Evolutionary conservation across 805 yeast genomes (phyloP), one percentile per base, ranked within the genome.

Genomic region (Candida koratica): DNA sequence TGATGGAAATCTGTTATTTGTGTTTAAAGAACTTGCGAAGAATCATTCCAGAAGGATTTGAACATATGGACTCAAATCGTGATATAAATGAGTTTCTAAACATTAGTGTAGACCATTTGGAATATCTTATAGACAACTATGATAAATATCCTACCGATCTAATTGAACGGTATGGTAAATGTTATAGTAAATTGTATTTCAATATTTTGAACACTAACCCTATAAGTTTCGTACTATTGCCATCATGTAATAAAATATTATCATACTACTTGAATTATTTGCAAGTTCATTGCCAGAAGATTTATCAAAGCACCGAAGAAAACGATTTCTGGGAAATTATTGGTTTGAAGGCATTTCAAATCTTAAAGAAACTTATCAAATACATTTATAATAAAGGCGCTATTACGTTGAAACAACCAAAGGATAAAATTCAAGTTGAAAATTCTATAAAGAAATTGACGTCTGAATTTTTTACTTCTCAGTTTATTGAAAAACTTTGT

Each of bases 11-110:
- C 14, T 84, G 93, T 12, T 88, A 89, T 55, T 53, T 85, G 32
- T 72, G 87, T 22, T 67, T 89, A 42, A 90, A 93, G 56, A 79
- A 77, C 18, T 58, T 84, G 19, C 68, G 95, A 46, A 68, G 95
- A 42, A 69, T 84, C 13, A 68, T 87, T 2, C 79, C 80, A 2
- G 90, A 82, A 50, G 95, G 95, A 0, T 80, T 73, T 46, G 86
- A 81, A 30, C 70, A 74, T 42, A 83, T 86, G 1, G 79, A 84
- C 42, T 72, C 79, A 30, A 75, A 74, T 37, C 67, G 55, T 12
- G 71, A 70, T 18, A 71, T 86, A 2, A 60, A 59, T 11, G 87
- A 81, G 34, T 82, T 88, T 43, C 65, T 86, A 53, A 67, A 65
- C 17, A 36, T 70, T 0, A 64, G 83, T 0, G 61, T 79, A 2